phyloP scores from a whole-genome alignment of 371 early-diverging fungal genomes.

The Smittium culicis region DNA sequence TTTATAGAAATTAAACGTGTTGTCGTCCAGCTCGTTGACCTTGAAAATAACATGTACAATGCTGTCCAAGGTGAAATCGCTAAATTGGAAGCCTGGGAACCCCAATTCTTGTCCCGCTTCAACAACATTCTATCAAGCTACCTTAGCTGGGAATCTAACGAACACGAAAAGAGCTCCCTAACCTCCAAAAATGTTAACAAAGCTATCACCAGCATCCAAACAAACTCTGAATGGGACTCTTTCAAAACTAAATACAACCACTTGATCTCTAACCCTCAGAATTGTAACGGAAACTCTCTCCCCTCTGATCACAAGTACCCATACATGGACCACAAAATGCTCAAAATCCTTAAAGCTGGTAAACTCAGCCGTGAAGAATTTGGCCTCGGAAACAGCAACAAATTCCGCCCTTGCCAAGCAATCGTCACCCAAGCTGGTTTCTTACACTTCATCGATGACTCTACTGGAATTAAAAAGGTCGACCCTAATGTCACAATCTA shows the following conservation, averaged over 20 bases:
- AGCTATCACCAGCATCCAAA: slow-evolving; percentile 13
- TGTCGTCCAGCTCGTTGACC: slow-evolving; percentile 23
- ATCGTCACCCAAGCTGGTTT: slow-evolving; percentile 6
- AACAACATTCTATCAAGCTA: slow-evolving; percentile 12
- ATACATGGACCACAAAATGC: slow-evolving; percentile 17
- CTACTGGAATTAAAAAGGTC: not conserved
- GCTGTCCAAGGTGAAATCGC: slow-evolving; percentile 15
- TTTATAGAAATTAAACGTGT: slow-evolving; percentile 24
- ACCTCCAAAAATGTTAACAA: slow-evolving; percentile 12
- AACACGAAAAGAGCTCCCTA: slow-evolving; percentile 15
- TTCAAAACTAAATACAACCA: slow-evolving; percentile 11
- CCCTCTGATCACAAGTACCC: slow-evolving; percentile 16
- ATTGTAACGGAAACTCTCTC: slow-evolving; percentile 14
- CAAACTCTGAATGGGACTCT: slow-evolving; percentile 17
- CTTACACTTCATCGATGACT: slow-evolving; percentile 5
- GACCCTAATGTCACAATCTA: slow-evolving; percentile 6
- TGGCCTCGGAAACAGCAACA: not conserved
- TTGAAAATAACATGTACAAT: slow-evolving; percentile 13
- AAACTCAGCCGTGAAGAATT: slow-evolving; percentile 6
- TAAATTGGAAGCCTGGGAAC: slow-evolving; percentile 17
- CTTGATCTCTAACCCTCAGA: slow-evolving; percentile 15
- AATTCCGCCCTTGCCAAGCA: slow-evolving; percentile 1
- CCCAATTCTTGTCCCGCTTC: slow-evolving; percentile 15
- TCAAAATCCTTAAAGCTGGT: slow-evolving; percentile 14
- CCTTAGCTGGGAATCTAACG: slow-evolving; percentile 13